phyloP scores from a whole-genome alignment of 176 grass and related monocot species.

The Dactylis glomerata region DNA sequence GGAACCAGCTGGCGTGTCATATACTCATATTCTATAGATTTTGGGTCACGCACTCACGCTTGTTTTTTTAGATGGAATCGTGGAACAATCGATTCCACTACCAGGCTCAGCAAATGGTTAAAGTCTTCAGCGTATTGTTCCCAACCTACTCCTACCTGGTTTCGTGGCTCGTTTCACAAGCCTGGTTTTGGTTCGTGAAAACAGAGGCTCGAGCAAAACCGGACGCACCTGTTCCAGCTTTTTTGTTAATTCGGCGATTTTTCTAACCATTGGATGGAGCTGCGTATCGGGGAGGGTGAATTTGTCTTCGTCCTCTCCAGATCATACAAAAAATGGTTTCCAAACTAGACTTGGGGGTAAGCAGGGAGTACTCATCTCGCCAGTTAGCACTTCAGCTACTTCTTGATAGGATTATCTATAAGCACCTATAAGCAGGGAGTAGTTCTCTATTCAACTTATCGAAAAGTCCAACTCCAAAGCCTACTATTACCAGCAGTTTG shows the following conservation, averaged over 20 bases:
- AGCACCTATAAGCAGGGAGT: not conserved
- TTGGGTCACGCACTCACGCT: too few relatives aligned
- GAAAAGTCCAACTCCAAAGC: not conserved
- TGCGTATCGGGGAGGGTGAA: not conserved
- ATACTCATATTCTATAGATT: too few relatives aligned
- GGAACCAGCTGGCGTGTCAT: too few relatives aligned
- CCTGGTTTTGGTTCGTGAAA: not conserved
- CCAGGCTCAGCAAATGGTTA: not conserved
- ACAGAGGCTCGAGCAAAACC: not conserved
- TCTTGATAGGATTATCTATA: not conserved
- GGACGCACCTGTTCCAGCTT: not conserved
- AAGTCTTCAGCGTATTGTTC: not conserved
- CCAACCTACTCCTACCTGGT: not conserved
- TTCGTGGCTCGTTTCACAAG: not conserved
- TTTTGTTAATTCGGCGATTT: not conserved
- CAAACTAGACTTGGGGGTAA: not conserved
- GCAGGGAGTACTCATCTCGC: conserved; percentile 4
- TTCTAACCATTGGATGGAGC: not conserved
- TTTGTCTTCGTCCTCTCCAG: not conserved
- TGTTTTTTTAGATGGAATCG: too few relatives aligned
- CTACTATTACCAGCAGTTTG: not conserved
- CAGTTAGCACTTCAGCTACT: not conserved
- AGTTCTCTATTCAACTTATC: not conserved
- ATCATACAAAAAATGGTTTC: not conserved
- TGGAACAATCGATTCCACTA: too few relatives aligned